Evolutionary conservation across 2,329 filamentous ascomycete genomes (phyloP).

Genomic region (Zasmidium angulare): DNA sequence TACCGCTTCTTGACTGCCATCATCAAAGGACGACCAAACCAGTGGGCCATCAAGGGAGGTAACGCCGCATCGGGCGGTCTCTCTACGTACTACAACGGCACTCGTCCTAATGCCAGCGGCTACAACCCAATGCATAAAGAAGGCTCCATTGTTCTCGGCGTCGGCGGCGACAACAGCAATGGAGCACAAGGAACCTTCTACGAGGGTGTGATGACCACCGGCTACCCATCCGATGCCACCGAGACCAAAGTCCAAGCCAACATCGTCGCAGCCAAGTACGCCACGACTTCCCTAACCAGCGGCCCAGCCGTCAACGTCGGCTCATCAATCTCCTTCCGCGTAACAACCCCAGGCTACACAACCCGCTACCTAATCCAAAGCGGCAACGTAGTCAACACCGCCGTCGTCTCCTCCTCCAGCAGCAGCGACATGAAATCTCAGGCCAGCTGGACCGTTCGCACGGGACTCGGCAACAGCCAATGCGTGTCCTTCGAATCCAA

Average conservation of each 20-base stretch:
- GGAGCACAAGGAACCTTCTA: conserved; percentile 55
- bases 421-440: conserved; percentile 50
- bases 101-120: conserved; percentile 51
- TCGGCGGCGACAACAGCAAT: conserved; percentile 64
- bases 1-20: conserved; percentile 57
- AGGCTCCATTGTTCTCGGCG: conserved; percentile 64
- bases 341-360: conserved; percentile 55
- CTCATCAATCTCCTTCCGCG: conserved; percentile 54
- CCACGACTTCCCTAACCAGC: conserved; percentile 48
- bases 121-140: conserved; percentile 65
- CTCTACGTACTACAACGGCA: conserved; percentile 60
- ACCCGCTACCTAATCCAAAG: conserved; percentile 54
- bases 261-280: conserved; percentile 50
- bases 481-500: conserved; percentile 62
- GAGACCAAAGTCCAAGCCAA: conserved; percentile 53
- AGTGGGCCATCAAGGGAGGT: conserved; percentile 61
- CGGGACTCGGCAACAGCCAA: conserved; percentile 54
- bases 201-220: conserved; percentile 64
- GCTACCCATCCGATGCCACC: conserved; percentile 60
- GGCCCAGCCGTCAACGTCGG: conserved; percentile 52
- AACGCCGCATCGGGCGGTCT: conserved; percentile 56
- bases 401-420: conserved; percentile 51
- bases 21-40: conserved; percentile 56
- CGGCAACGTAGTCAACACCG: conserved; percentile 52
- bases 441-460: conserved; percentile 54